Percentiles rank a stretch among this genome's conserved stretches.
Conservation (phyloP, 2,329 filamentous ascomycete species). For the Colletotrichum navitas region DNA sequence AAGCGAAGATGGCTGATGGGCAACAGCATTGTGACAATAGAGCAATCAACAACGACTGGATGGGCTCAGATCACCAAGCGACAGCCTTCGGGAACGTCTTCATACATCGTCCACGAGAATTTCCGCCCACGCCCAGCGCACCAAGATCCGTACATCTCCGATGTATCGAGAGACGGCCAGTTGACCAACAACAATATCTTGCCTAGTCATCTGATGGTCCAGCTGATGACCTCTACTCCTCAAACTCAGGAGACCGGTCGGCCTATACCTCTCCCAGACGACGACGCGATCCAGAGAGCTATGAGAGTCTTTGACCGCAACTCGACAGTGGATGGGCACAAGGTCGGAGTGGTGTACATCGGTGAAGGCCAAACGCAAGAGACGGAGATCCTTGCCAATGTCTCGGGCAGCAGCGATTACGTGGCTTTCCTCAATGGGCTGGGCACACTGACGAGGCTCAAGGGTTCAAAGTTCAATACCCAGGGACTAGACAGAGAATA, state of each 20-base stretch:
- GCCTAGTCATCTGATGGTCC: constrained; percentile 80
- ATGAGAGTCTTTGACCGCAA: constrained; percentile 87
- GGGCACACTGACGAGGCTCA: constrained; percentile 83
- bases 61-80: constrained; percentile 79
- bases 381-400: constrained; percentile 86
- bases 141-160: constrained; percentile 62
- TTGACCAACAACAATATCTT: constrained; percentile 71
- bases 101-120: constrained; percentile 70
- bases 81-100: constrained; percentile 76
- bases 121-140: constrained; percentile 70
- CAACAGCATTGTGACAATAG: constrained; percentile 79
- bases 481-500: constrained; percentile 87
- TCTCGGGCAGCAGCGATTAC: constrained; percentile 88
- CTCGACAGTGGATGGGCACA: constrained; percentile 93
- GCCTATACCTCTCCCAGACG: constrained; percentile 80
- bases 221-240: constrained; percentile 74
- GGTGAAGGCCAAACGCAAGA: constrained; percentile 88
- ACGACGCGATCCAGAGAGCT: constrained; percentile 78
- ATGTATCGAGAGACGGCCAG: constrained; percentile 63
- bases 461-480: constrained; percentile 89
- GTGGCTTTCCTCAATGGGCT: constrained; percentile 85
- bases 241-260: constrained; percentile 70
- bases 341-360: constrained; percentile 94
- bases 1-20: constrained; percentile 80
- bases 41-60: constrained; percentile 75